Conservation (phyloP, 148 eudicot species). For the Amaranthus palmeri region DNA sequence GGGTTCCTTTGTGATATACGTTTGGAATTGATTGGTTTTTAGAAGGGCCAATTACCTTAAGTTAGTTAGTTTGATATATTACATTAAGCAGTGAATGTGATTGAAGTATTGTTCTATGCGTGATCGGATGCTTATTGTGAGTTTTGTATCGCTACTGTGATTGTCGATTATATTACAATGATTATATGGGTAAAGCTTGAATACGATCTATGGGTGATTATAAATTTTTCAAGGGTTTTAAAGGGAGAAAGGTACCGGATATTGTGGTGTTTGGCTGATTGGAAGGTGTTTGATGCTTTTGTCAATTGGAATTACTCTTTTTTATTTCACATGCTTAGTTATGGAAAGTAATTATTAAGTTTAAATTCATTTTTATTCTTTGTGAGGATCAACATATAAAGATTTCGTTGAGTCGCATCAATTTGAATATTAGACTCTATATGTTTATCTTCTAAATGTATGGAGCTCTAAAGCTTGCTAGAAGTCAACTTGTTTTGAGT, state of each 20-base stretch:
- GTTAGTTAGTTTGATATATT: too few relatives aligned
- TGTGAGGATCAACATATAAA: background rate
- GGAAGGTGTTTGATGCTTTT: background rate
- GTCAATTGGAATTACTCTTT: too few relatives aligned
- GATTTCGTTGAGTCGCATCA: background rate
- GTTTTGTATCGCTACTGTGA: background rate
- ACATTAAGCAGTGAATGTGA: background rate
- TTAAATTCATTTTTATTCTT: too few relatives aligned
- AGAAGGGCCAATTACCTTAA: too few relatives aligned
- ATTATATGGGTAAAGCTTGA: background rate
- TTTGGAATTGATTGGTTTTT: too few relatives aligned
- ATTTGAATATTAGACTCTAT: background rate
- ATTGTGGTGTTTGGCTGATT: background rate
- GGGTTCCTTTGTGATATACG: too few relatives aligned
- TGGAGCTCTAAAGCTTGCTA: background rate
- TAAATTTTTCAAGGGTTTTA: background rate
- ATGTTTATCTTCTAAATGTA: background rate
- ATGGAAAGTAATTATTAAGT: too few relatives aligned
- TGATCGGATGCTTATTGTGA: background rate
- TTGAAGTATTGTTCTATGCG: background rate
- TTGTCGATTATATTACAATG: background rate
- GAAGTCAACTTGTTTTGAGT: background rate
- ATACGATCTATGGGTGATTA: background rate
- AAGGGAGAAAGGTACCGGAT: background rate
- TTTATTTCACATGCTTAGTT: too few relatives aligned